Conservation (phyloP, 2,329 filamentous ascomycete genomes). For the Trichoderma afroharzianum region DNA sequence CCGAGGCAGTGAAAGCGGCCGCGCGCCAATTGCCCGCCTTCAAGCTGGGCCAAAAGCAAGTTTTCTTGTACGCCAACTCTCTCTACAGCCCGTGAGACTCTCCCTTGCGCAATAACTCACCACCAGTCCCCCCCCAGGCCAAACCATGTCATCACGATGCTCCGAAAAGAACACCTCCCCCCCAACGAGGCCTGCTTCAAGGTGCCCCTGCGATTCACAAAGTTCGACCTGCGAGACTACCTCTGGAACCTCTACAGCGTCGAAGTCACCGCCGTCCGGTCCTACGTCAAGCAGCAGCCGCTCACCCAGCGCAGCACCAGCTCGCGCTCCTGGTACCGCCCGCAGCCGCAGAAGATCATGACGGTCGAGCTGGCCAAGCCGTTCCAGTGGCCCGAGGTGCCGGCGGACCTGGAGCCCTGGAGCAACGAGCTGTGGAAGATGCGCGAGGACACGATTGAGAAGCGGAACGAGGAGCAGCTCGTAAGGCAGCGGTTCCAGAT, state of each 20-base stretch:
- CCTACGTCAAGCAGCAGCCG: conserved; percentile 64
- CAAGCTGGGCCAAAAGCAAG: conserved; percentile 49
- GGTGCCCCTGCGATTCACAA: conserved; percentile 89
- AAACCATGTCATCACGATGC: conserved; percentile 73
- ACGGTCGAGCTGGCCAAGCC: conserved; percentile 83
- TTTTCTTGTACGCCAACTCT: conserved; percentile 48
- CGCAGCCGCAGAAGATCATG: conserved; percentile 82
- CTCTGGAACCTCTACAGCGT: conserved; percentile 83
- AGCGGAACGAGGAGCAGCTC: conserved; percentile 36
- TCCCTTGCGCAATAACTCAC: not conserved
- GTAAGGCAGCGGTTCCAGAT: conserved; percentile 33
- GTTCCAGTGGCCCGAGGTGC: conserved; percentile 80
- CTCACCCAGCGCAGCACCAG: conserved; percentile 49
- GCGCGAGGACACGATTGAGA: conserved; percentile 45
- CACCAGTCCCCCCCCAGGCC: conserved; percentile 54
- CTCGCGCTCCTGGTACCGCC: conserved; percentile 63
- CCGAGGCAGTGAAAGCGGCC: conserved; percentile 36
- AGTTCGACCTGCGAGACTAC: conserved; percentile 95
- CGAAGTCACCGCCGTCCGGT: conserved; percentile 68
- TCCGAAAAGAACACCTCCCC: conserved; percentile 67
- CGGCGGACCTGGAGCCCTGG: conserved; percentile 61
- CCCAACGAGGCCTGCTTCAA: conserved; percentile 84
- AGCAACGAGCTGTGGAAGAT: conserved; percentile 57
- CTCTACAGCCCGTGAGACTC: not conserved
- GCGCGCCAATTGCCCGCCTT: conserved; percentile 42